phyloP scores from a whole-genome alignment of 179 eudicot genomes.

The Dionaea muscipula region DNA sequence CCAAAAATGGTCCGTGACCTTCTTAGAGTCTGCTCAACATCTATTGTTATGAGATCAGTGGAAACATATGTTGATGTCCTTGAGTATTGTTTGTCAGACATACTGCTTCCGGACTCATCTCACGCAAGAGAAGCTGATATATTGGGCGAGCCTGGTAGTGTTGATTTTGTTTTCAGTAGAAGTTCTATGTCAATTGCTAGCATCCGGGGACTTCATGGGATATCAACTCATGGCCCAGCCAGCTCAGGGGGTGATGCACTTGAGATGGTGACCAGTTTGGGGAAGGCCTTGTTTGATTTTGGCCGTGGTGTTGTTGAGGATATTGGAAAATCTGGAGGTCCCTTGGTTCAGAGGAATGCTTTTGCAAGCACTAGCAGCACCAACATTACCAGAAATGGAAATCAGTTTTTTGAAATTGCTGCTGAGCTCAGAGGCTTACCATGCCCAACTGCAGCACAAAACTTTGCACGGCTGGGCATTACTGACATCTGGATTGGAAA shows the following conservation, averaged over 20 bases:
- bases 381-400: constrained; percentile 25
- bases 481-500: constrained; percentile 85
- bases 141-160: constrained; percentile 18
- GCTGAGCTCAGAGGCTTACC: constrained; percentile 83
- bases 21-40: constrained; percentile 66
- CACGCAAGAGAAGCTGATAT: constrained; percentile 16
- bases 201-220: constrained; percentile 44
- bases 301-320: constrained; percentile 97
- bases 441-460: constrained; percentile 66
- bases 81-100: constrained; percentile 91
- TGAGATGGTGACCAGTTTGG: constrained; percentile 79
- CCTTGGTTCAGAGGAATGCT: constrained; percentile 42
- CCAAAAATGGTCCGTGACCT: constrained; percentile 98
- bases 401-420: constrained; percentile 41
- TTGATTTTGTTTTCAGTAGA: constrained; percentile 19
- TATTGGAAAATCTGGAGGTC: constrained; percentile 68
- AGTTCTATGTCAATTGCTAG: constrained; percentile 34
- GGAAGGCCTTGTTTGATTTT: constrained; percentile 82
- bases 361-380: constrained; percentile 21
- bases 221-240: constrained; percentile 33
- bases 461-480: constrained; percentile 47
- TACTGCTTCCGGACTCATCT: constrained; percentile 34
- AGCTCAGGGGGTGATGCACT: constrained; percentile 81
- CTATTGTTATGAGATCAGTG: constrained; percentile 52
- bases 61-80: constrained; percentile 86